phyloP scores from a whole-genome alignment of 768 basidiomycete genomes.

The Tephrocybe sp. region DNA sequence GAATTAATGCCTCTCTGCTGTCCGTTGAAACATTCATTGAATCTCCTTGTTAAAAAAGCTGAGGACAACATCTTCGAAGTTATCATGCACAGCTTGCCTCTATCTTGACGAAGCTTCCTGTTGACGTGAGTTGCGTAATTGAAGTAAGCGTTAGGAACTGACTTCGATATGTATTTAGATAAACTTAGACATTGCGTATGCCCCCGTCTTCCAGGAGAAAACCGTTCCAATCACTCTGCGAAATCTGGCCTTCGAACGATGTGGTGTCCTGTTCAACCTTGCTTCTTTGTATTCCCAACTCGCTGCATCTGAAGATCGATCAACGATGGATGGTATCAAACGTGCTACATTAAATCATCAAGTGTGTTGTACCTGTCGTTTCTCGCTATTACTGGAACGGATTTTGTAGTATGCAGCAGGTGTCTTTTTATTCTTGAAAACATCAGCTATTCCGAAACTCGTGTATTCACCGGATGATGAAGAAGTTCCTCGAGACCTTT shows the following conservation, averaged over 20 bases:
- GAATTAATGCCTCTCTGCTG: constrained; percentile 54
- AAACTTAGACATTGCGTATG: constrained; percentile 69
- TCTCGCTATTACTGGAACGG: background rate
- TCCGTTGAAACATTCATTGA: constrained; percentile 35
- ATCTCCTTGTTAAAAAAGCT: background rate
- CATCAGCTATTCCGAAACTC: constrained; percentile 55
- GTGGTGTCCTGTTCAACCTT: constrained; percentile 80
- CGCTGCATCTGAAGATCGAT: constrained; percentile 69
- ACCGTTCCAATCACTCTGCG: constrained; percentile 60
- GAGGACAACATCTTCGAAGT: constrained; percentile 38
- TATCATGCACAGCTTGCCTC: constrained; percentile 92
- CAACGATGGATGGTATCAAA: constrained; percentile 78
- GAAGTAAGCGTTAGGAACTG: background rate
- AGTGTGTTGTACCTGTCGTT: constrained; percentile 35
- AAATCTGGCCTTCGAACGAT: constrained; percentile 83
- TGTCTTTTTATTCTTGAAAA: constrained; percentile 58
- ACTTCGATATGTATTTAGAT: constrained; percentile 45
- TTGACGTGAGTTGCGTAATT: constrained; percentile 53
- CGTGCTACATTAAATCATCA: constrained; percentile 72
- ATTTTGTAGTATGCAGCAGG: constrained; percentile 64
- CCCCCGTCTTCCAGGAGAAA: constrained; percentile 63
- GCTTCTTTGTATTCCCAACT: constrained; percentile 85
- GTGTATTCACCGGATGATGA: constrained; percentile 46
- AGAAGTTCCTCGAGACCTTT: constrained; percentile 66
- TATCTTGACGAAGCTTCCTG: constrained; percentile 81